These are phyloP conservation scores for Knoxdaviesia capensis DNA, from an alignment of 2,329 filamentous ascomycete species.

Conservation along the genomic window DNA sequence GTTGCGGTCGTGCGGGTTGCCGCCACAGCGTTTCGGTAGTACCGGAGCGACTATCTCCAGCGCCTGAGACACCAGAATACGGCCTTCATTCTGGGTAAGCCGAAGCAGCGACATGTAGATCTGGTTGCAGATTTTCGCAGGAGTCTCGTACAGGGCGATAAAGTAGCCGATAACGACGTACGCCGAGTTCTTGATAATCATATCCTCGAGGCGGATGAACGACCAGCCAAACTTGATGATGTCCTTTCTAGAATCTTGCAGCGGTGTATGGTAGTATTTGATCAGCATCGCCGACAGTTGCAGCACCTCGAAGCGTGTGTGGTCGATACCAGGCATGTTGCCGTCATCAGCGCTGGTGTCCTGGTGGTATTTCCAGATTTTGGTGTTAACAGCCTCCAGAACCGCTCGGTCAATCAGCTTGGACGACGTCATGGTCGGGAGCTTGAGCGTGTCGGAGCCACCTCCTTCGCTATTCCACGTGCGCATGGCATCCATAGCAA, in stretches of 20 bases:
- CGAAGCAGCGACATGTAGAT: conserved; percentile 83
- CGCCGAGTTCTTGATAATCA: conserved; percentile 96
- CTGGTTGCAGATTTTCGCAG: conserved; percentile 84
- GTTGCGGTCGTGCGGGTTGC: conserved; percentile 46
- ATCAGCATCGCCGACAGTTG: conserved; percentile 88
- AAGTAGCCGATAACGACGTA: conserved; percentile 97
- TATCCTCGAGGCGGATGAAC: conserved; percentile 93
- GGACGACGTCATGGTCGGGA: conserved; percentile 16
- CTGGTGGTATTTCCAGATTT: conserved; percentile 81
- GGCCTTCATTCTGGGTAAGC: conserved; percentile 87
- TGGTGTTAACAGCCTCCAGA: conserved; percentile 76
- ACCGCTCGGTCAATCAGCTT: conserved; percentile 70
- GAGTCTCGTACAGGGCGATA: conserved; percentile 91
- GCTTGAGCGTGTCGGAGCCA: conserved; percentile 27
- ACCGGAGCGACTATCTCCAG: conserved; percentile 91
- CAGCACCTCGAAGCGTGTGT: conserved; percentile 86
- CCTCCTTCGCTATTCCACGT: conserved; percentile 35
- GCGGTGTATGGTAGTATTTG: conserved; percentile 76
- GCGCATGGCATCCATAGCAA: conserved; percentile 88
- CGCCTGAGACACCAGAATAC: conserved; percentile 80
- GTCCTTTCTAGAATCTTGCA: conserved; percentile 87
- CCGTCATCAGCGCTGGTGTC: conserved; percentile 69
- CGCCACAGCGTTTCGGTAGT: conserved; percentile 62
- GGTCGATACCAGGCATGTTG: conserved; percentile 71
- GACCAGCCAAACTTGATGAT: conserved; percentile 99